A percentile compares a stretch with the other conserved stretches of the same genome.
phyloP scores from a whole-genome alignment of 1,284 basidiomycete species.

The Malassezia pachydermatis region DNA sequence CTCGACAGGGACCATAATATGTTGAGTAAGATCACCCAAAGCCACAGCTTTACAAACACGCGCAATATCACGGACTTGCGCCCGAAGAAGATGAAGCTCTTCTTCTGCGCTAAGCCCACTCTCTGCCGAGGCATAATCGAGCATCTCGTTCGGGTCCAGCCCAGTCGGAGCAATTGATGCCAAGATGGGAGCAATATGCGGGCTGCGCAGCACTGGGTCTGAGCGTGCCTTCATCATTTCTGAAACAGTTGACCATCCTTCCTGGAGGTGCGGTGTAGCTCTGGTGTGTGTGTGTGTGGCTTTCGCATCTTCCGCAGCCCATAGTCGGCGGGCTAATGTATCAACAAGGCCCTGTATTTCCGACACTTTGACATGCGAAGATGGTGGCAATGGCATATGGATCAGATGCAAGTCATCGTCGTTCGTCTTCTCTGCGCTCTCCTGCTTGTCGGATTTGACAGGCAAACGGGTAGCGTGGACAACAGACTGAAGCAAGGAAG shows the following conservation, averaged over 20 bases:
- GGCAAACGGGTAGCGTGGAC: conserved; percentile 7
- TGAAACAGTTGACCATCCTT: background rate
- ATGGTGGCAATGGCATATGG: background rate
- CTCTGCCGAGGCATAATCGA: conserved; percentile 43
- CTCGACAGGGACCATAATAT: conserved; percentile 90
- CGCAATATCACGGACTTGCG: conserved; percentile 79
- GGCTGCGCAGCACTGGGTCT: conserved; percentile 1
- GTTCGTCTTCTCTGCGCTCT: background rate
- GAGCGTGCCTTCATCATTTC: background rate
- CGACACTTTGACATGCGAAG: background rate
- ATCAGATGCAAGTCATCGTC: background rate
- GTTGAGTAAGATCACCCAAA: conserved; percentile 81
- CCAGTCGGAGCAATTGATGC: conserved; percentile 10
- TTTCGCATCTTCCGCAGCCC: conserved; percentile 8
- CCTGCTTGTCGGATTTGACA: background rate
- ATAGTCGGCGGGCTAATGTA: conserved; percentile 5
- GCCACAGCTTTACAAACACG: conserved; percentile 93
- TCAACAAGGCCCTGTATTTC: conserved; percentile 5
- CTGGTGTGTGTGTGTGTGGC: background rate
- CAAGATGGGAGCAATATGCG: conserved; percentile 10
- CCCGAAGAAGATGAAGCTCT: conserved; percentile 70
- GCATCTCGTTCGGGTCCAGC: conserved; percentile 38
- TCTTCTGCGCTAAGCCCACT: conserved; percentile 56
- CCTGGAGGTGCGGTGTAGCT: background rate
- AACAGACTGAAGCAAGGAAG: conserved; percentile 6